A percentile compares a stretch with the other conserved stretches of the same genome.
Evolutionary conservation across 1,284 basidiomycete species (phyloP).

Genomic region (Xerocomus nothofagi): DNA sequence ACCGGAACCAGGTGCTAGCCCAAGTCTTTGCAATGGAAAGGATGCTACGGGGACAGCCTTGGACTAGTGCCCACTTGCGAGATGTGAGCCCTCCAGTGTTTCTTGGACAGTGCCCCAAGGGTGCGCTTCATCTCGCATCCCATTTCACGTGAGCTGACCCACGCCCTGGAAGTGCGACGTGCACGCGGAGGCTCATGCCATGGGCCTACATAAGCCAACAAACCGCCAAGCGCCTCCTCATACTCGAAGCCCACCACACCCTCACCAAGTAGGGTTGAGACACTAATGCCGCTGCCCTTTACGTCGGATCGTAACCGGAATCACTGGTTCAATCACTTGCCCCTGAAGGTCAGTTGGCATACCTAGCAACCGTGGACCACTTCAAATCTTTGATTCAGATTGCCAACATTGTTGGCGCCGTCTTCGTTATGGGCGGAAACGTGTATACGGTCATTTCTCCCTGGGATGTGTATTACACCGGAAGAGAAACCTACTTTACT

Average conservation of each 20-base stretch:
- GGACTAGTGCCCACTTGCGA: not conserved
- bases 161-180: constrained; percentile 31
- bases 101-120: constrained; percentile 6
- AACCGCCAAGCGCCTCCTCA: constrained; percentile 9
- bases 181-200: constrained; percentile 24
- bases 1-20: not conserved
- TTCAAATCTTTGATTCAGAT: constrained; percentile 43
- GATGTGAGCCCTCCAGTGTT: constrained; percentile 11
- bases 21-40: constrained; percentile 7
- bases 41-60: constrained; percentile 8
- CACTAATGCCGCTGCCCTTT: constrained; percentile 29
- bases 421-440: constrained; percentile 83
- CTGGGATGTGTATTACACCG: constrained; percentile 62
- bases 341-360: constrained; percentile 26
- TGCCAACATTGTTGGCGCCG: constrained; percentile 75
- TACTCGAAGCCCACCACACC: constrained; percentile 14
- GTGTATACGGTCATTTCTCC: constrained; percentile 81
- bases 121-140: constrained; percentile 5
- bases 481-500: constrained; percentile 88
- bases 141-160: constrained; percentile 22
- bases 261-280: constrained; percentile 2
- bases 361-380: not conserved
- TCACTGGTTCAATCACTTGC: constrained; percentile 28
- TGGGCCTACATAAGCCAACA: constrained; percentile 30
- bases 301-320: constrained; percentile 24